Evolutionary conservation across 352 stramenopile species (phyloP), one percentile per base, ranked within the genome.

Genomic region (Phytophthora vignae): DNA sequence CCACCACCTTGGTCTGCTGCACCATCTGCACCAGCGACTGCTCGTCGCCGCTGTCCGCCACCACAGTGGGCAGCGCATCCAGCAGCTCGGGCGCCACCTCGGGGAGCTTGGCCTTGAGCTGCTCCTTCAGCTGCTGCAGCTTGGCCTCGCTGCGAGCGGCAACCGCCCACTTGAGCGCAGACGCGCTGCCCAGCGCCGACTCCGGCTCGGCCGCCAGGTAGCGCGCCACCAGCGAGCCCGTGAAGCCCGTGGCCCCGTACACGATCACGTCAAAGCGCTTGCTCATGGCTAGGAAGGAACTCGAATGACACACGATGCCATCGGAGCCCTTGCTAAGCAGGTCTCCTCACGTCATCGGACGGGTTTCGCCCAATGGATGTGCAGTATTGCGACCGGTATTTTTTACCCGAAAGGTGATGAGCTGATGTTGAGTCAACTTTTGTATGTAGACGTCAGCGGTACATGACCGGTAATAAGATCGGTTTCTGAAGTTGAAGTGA

Each of bases 231-330:
- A 98, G 64, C 33, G 76, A 73, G 50, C 93, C 93, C 25, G 91
- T 97, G 77, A 98, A 98, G 55, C 92, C 94, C 19, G 91, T 98
- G 27, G 90, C 92, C 70, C 94, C 94, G 56, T 94, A 93, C 8
- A 98, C 69, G 33, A 98, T 84, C 52, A 92, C 31, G 64, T 92
- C 81, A 36, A 90, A 91, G 1, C 29, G 62, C 61, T 87, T 88
- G 38, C 48, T 76, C 73, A 83, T 83, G 5, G n/a, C 49, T 67
- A 59, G 42, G 5, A 67, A 53, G 55, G 49, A 21, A 52, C 11
- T 42, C 31, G 50, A 59, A 60, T 58, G 10, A n/a, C n/a, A 3
- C 12, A 21, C 6, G 27, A 31, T 31, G 27, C 27, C 27, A 40
- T 4, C 9, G 33, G 33, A 40, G 8, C 33, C 12, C 33, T 40